Conservation (phyloP, 345 rosid genomes). For the Eucalyptus sp. region DNA sequence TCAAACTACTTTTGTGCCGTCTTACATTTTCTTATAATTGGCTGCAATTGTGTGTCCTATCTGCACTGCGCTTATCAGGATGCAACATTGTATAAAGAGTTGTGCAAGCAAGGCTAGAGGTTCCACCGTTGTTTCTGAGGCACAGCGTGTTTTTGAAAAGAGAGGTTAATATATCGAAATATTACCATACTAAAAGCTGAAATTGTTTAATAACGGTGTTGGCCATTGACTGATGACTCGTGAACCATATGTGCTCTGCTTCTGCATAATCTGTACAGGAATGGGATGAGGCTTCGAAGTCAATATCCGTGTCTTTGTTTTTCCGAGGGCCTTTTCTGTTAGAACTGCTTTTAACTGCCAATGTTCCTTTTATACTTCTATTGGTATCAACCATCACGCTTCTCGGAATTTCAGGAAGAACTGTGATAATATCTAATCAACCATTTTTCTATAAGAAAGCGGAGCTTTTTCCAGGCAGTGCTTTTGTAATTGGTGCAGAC, state of each 20-base stretch:
- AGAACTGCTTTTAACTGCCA: not conserved
- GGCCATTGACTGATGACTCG: not conserved
- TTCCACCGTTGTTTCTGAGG: not conserved
- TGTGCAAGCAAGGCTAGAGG: not conserved
- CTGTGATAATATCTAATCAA: slow-evolving; percentile 84
- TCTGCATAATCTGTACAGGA: not conserved
- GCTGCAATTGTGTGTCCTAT: not conserved
- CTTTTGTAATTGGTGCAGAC: slow-evolving; percentile 90
- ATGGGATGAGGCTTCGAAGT: not conserved
- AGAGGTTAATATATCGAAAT: not conserved
- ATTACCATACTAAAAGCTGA: not conserved
- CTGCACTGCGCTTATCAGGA: not conserved
- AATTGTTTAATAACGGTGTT: not conserved
- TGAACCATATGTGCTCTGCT: not conserved
- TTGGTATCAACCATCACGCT: not conserved
- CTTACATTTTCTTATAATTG: not conserved
- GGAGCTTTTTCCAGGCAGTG: slow-evolving; percentile 88
- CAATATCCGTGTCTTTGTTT: not conserved
- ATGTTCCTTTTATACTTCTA: not conserved
- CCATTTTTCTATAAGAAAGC: slow-evolving; percentile 94
- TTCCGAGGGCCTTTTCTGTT: not conserved
- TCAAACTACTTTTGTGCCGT: not conserved
- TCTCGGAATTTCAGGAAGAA: slow-evolving; percentile 46
- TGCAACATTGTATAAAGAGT: not conserved
- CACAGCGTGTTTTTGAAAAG: not conserved